phyloP scores from a whole-genome alignment of 2,329 filamentous ascomycete genomes.

The Monilinia fructicola region DNA sequence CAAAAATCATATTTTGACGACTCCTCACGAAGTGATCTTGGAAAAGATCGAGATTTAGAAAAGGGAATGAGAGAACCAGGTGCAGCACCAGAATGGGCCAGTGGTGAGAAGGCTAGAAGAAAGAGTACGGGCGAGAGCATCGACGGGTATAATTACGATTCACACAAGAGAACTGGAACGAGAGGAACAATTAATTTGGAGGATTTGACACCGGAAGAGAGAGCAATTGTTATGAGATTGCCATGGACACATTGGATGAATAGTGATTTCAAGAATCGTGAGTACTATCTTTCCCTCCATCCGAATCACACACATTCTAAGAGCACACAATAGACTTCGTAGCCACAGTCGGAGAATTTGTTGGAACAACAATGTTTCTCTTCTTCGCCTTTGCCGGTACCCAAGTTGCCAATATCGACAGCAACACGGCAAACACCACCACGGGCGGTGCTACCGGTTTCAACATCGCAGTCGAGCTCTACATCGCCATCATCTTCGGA shows the following conservation, averaged over 20 bases:
- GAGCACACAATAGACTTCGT: conserved; percentile 32
- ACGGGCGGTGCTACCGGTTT: conserved; percentile 16
- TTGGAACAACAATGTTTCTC: conserved; percentile 42
- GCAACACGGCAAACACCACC: background rate
- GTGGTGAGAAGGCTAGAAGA: conserved; percentile 24
- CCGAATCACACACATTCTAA: background rate
- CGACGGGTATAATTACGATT: conserved; percentile 36
- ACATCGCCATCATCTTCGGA: conserved; percentile 40
- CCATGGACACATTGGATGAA: conserved; percentile 51
- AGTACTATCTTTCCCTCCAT: background rate
- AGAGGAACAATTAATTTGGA: conserved; percentile 42
- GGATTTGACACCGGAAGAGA: conserved; percentile 44
- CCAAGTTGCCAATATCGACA: conserved; percentile 38
- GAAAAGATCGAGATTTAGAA: conserved; percentile 31
- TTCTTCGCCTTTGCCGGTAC: conserved; percentile 42
- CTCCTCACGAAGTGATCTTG: conserved; percentile 18
- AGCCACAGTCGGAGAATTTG: conserved; percentile 37
- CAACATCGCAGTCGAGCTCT: conserved; percentile 44
- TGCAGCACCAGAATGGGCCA: background rate
- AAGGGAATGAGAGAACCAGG: conserved; percentile 2
- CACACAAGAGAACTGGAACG: conserved; percentile 19
- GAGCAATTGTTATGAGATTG: conserved; percentile 47
- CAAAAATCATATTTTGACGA: conserved; percentile 35
- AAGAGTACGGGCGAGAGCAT: conserved; percentile 29
- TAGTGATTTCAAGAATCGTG: conserved; percentile 47